Conservation (phyloP, 768 basidiomycete species). For the Kondoa malvinella region DNA sequence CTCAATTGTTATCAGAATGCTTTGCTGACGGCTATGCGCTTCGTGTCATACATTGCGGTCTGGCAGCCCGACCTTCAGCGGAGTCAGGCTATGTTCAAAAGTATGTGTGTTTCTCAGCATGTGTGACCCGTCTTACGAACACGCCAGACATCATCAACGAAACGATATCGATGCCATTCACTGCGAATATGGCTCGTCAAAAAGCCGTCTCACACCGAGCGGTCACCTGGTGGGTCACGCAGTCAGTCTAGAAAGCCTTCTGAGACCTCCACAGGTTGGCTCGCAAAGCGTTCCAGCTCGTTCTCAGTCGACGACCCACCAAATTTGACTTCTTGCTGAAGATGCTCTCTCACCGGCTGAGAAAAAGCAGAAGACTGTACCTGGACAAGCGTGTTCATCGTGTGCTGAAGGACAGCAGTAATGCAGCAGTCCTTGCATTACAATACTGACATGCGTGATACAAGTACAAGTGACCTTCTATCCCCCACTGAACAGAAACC, state of each 20-base stretch:
- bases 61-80: constrained; percentile 19
- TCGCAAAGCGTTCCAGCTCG: background rate
- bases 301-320: background rate
- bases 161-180: too few species aligned
- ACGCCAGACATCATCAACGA: too few species aligned
- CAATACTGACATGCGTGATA: background rate
- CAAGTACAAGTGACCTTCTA: background rate
- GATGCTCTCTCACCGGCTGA: background rate
- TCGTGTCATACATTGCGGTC: background rate
- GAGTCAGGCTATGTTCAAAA: constrained; percentile 37
- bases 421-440: background rate
- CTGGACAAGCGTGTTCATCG: background rate
- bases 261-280: background rate
- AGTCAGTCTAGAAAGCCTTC: too few species aligned
- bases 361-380: background rate
- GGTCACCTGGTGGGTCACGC: too few species aligned
- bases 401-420: background rate
- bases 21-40: background rate
- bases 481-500: background rate
- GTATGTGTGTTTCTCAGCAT: too few species aligned
- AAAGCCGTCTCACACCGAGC: too few species aligned
- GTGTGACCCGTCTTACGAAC: too few species aligned
- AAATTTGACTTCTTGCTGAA: background rate
- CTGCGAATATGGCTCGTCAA: too few species aligned
- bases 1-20: background rate